Percentiles rank a stretch among this genome's conserved stretches.
Conservation (phyloP, 106 monocot species). For the Triglochin maritima region DNA sequence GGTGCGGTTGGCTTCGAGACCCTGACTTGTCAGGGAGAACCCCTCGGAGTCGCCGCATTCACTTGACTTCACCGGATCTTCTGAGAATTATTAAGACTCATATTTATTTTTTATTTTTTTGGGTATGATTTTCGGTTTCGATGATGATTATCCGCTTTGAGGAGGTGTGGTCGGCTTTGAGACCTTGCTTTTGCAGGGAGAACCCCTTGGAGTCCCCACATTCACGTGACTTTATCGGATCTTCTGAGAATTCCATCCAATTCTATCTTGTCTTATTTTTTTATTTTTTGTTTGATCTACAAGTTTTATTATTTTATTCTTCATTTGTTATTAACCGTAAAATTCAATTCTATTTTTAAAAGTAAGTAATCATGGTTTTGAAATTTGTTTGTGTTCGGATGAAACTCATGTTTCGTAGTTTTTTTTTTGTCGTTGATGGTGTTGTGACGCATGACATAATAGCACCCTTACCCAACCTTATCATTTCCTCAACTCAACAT, state of each 20-base stretch:
- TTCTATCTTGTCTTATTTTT: too few relatives aligned
- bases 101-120: too few relatives aligned
- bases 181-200: neutral
- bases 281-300: neutral
- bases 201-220: neutral
- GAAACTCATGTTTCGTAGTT: neutral
- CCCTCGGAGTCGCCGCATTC: too few relatives aligned
- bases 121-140: neutral
- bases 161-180: neutral
- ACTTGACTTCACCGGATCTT: too few relatives aligned
- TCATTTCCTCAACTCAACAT: too few relatives aligned
- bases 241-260: neutral
- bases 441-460: neutral
- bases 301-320: neutral
- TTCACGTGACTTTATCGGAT: neutral
- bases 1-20: too few relatives aligned
- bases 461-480: too few relatives aligned
- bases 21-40: too few relatives aligned
- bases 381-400: neutral
- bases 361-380: neutral
- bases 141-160: neutral
- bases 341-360: neutral
- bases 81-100: too few relatives aligned
- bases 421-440: neutral
- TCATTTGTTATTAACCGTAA: too few relatives aligned